Conservation (phyloP, 1,284 basidiomycete genomes). For the Entoloma clypeatum region DNA sequence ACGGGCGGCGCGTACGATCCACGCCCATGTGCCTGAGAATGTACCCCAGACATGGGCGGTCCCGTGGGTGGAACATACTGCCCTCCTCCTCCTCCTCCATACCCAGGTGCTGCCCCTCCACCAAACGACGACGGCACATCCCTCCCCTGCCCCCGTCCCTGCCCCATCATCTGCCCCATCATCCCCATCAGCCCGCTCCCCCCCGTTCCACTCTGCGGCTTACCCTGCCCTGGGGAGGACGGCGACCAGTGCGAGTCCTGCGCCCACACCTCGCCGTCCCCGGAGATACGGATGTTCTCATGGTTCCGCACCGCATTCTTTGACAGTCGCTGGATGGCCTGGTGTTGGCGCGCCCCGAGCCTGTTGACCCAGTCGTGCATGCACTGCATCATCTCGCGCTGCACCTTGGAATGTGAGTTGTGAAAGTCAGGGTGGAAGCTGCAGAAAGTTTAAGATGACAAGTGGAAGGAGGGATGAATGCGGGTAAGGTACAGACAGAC, state of each 20-base stretch:
- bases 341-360: slow-evolving; percentile 49
- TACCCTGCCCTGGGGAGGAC: slow-evolving; percentile 42
- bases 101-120: neutral
- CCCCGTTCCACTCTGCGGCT: slow-evolving; percentile 46
- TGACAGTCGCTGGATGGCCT: slow-evolving; percentile 57
- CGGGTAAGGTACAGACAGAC: slow-evolving; percentile 48
- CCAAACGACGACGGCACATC: slow-evolving; percentile 11
- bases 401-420: slow-evolving; percentile 63
- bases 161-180: too few species aligned
- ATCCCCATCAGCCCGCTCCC: slow-evolving; percentile 42
- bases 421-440: slow-evolving; percentile 89
- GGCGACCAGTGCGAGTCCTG: slow-evolving; percentile 48
- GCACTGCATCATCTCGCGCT: slow-evolving; percentile 73
- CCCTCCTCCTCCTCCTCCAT: neutral
- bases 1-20: slow-evolving; percentile 18
- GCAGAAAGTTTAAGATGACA: neutral
- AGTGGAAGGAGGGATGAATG: neutral
- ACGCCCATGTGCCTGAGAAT: neutral
- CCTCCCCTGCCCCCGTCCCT: slow-evolving; percentile 24
- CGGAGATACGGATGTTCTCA: slow-evolving; percentile 62
- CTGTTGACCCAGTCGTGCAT: slow-evolving; percentile 60
- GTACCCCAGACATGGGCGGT: neutral
- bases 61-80: neutral
- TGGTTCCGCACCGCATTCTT: slow-evolving; percentile 70
- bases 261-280: slow-evolving; percentile 50